These are phyloP conservation scores for Myriangium duriaei DNA, from an alignment of 2,329 filamentous ascomycete genomes.

Conservation along the genomic window DNA sequence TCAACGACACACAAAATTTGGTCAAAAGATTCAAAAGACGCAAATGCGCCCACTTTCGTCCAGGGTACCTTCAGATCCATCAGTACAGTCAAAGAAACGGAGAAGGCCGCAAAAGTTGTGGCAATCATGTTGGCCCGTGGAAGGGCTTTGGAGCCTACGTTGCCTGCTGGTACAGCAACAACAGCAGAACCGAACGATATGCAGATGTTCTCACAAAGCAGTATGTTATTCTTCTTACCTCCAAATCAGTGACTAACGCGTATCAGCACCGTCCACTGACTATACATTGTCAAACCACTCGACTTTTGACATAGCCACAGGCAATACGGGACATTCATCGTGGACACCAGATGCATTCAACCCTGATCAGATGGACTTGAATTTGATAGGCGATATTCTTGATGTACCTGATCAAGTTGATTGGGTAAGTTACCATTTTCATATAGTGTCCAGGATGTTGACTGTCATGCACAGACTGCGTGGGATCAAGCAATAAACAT, in stretches of 20 bases:
- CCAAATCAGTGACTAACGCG: not conserved
- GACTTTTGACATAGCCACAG: not conserved
- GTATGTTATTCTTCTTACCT: not conserved
- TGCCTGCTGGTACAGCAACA: not conserved
- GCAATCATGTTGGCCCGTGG: slow-evolving; percentile 3
- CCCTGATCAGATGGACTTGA: not conserved
- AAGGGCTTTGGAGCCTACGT: not conserved
- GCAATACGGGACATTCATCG: not conserved
- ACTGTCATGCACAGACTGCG: not conserved
- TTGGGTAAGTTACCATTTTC: not conserved
- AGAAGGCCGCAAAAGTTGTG: slow-evolving; percentile 3
- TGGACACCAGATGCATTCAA: not conserved
- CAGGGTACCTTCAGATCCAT: not conserved
- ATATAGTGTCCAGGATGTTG: not conserved
- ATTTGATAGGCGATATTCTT: slow-evolving; percentile 1
- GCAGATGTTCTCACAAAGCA: not conserved
- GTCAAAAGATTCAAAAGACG: not conserved
- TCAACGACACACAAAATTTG: slow-evolving; percentile 2
- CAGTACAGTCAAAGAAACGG: slow-evolving; percentile 1
- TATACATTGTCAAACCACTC: not conserved
- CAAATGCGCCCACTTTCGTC: not conserved
- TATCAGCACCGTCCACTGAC: no score
- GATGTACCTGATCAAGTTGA: slow-evolving; percentile 8
- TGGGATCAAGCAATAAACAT: slow-evolving; percentile 2
- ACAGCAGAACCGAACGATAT: not conserved